phyloP scores from a whole-genome alignment of 331 rosid genomes.

The Rosa hybrid region DNA sequence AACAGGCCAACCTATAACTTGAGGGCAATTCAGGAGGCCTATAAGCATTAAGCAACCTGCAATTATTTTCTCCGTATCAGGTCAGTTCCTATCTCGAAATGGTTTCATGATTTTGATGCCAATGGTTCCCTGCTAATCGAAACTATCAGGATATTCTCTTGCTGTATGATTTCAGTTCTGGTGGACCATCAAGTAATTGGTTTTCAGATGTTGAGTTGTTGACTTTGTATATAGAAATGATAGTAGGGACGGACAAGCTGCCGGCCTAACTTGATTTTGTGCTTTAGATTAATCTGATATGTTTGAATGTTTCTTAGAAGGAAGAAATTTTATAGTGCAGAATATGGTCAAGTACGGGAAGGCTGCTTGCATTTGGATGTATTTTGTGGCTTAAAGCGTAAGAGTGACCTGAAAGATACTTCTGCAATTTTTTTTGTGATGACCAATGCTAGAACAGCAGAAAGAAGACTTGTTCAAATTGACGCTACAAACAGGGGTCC shows the following conservation, averaged over 20 bases:
- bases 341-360: neutral
- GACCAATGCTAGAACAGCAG: neutral
- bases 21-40: neutral
- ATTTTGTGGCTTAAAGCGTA: neutral
- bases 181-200: conserved; percentile 27
- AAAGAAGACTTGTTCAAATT: conserved; percentile 5
- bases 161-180: conserved; percentile 11
- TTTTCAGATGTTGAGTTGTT: conserved; percentile 24
- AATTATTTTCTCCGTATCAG: neutral
- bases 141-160: conserved; percentile 25
- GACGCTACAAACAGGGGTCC: conserved; percentile 17
- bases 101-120: neutral
- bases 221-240: conserved; percentile 29
- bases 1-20: neutral
- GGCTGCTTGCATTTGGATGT: neutral
- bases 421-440: neutral
- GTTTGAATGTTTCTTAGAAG: conserved; percentile 21
- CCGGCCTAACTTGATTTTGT: conserved; percentile 31
- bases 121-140: neutral
- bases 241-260: conserved; percentile 22
- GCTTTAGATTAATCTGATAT: conserved; percentile 20
- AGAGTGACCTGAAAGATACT: neutral
- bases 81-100: neutral
- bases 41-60: conserved; percentile 5
- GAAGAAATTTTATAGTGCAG: conserved; percentile 12